Evolutionary conservation across 2,329 filamentous ascomycete species (phyloP), one percentile per base, ranked within the genome.

Genomic region (Phialophora expanda): DNA sequence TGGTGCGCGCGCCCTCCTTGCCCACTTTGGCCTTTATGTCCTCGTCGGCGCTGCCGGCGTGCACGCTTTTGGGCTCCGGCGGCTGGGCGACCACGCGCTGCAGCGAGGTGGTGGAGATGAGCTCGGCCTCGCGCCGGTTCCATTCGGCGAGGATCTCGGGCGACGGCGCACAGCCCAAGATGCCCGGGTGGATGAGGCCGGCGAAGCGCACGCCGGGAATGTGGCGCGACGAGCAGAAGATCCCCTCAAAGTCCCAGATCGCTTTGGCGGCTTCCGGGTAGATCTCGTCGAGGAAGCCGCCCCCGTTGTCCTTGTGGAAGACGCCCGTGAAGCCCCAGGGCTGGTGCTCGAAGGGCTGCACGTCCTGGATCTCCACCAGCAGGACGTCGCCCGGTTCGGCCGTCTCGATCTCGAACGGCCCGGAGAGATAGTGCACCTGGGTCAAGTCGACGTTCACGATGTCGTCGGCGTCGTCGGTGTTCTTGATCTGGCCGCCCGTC

Each of bases 301-400:
- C 93, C 5, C 93, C 93, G 73, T 97, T 97, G 17, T 88, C 80
- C 70, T 87, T 89, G 61, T 89, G 84, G 74, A 97, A 97, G 4
- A 95, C 79, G 8, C 92, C 92, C 0, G 91, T 94, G 76, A 96
- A 96, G 0, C 93, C 93, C 93, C 93, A 97, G 0, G 92, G 92
- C 64, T 90, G 87, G 32, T 95, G 87, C 68, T 94, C 84, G 70
- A 96, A 88, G 0, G 93, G 93, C 79, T 97, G 92, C 0, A 97
- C 91, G 74, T 97, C 93, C 77, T 94, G 92, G 70, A 97, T 97
- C 76, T 97, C 92, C 7, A 97, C 90, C 0, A 96, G 80, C 0
- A 96, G 83, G 0, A 96, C 83, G 75, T 97, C 93, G 0, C 93
- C 93, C 0, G 93, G 92, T 76, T 93, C 87, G 0, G 92, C 92